phyloP scores from a whole-genome alignment of 805 yeast genomes.

The Wickerhamiella dianesei region DNA sequence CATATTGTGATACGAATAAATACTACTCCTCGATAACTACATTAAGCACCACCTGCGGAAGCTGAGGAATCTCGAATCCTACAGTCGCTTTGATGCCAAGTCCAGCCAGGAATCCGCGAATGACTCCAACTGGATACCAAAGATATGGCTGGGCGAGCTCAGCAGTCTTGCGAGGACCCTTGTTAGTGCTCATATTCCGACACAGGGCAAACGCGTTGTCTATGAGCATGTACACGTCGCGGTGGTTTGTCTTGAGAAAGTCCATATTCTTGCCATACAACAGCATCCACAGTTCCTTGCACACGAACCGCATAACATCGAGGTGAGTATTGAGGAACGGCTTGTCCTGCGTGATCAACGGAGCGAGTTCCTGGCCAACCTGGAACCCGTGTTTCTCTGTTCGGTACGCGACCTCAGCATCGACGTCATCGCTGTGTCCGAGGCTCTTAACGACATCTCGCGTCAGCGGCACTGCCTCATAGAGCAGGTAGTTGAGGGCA shows the following conservation, averaged over 20 bases:
- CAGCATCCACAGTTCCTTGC: slow-evolving; percentile 81
- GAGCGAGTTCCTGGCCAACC: slow-evolving; percentile 48
- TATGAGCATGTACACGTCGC: slow-evolving; percentile 67
- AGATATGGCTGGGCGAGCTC: slow-evolving; percentile 33
- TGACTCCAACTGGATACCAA: slow-evolving; percentile 65
- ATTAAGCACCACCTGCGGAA: slow-evolving; percentile 61
- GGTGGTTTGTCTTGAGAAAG: slow-evolving; percentile 80
- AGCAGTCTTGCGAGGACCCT: slow-evolving; percentile 23
- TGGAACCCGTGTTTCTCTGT: slow-evolving; percentile 60
- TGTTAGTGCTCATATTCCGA: slow-evolving; percentile 31
- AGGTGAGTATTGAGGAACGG: slow-evolving; percentile 46
- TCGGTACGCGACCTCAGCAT: slow-evolving; percentile 42
- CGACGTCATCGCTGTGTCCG: slow-evolving; percentile 18
- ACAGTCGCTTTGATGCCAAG: slow-evolving; percentile 57
- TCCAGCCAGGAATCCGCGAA: slow-evolving; percentile 56
- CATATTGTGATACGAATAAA: neutral
- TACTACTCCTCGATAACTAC: slow-evolving; percentile 28
- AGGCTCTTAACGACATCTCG: slow-evolving; percentile 45
- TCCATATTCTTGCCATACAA: slow-evolving; percentile 80
- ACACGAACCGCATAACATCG: slow-evolving; percentile 80
- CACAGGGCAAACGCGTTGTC: slow-evolving; percentile 52
- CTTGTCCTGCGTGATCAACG: slow-evolving; percentile 32
- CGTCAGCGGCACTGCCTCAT: slow-evolving; percentile 65
- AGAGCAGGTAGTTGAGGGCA: slow-evolving; percentile 47
- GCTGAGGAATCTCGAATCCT: slow-evolving; percentile 44